Evolutionary conservation across 768 basidiomycete genomes (phyloP).

Genomic region (Tylopilus felleus): DNA sequence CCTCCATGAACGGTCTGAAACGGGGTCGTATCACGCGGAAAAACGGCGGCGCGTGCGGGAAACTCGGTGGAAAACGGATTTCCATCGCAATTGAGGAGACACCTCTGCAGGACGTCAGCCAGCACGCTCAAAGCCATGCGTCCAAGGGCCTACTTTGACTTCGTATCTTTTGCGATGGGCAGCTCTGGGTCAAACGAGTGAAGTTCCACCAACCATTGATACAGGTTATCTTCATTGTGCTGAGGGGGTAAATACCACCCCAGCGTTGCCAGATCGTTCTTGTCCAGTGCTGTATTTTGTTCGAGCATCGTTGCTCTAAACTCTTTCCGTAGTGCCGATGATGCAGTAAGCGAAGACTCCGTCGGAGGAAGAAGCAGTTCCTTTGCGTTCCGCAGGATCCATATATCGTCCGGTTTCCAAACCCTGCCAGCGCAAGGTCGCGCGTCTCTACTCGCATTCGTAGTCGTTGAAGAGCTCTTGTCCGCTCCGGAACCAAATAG

Average conservation of each 20-base stretch:
- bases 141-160: constrained; percentile 37
- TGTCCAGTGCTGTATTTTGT: constrained; percentile 45
- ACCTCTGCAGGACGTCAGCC: constrained; percentile 32
- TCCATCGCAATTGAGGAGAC: constrained; percentile 70
- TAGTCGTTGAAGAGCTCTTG: neutral
- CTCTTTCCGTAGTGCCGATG: constrained; percentile 59
- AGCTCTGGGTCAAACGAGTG: constrained; percentile 63
- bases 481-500: neutral
- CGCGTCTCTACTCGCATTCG: neutral
- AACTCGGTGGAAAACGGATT: constrained; percentile 63
- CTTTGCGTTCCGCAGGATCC: constrained; percentile 43
- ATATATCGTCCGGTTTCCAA: constrained; percentile 53
- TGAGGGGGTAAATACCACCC: constrained; percentile 74
- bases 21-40: constrained; percentile 73
- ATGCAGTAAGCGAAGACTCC: constrained; percentile 51
- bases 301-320: constrained; percentile 58
- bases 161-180: constrained; percentile 61
- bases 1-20: constrained; percentile 62
- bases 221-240: constrained; percentile 63
- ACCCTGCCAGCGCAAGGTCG: constrained; percentile 22
- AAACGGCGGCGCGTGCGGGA: constrained; percentile 70
- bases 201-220: constrained; percentile 72
- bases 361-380: constrained; percentile 59
- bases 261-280: constrained; percentile 40
- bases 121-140: neutral